Percentiles rank a stretch among this genome's conserved stretches.
phyloP scores from a whole-genome alignment of 1,139 yeast genomes.

The Zygoascus meyerae region DNA sequence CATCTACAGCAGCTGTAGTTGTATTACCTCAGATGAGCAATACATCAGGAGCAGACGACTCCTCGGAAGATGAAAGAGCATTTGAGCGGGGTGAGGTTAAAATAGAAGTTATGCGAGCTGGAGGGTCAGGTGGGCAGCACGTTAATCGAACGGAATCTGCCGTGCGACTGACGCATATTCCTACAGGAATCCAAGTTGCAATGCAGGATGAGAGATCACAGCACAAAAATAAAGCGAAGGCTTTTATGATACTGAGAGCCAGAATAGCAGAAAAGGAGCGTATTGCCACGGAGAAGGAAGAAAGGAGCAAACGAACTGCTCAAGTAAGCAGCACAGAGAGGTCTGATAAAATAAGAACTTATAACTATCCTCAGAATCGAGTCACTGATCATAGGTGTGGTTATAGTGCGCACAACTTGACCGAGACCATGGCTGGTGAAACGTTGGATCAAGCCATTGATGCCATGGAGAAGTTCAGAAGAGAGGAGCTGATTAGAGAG shows the following conservation, averaged over 20 bases:
- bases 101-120: constrained; percentile 91
- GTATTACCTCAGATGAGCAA: constrained; percentile 79
- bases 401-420: constrained; percentile 68
- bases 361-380: constrained; percentile 87
- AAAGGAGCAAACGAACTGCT: constrained; percentile 62
- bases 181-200: constrained; percentile 81
- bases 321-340: constrained; percentile 89
- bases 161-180: constrained; percentile 84
- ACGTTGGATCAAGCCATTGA: constrained; percentile 59
- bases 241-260: constrained; percentile 74
- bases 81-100: constrained; percentile 86
- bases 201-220: constrained; percentile 97
- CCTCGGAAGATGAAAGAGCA: constrained; percentile 61
- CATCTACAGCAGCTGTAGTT: constrained; percentile 93
- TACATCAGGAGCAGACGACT: constrained; percentile 37
- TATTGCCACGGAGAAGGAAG: constrained; percentile 56
- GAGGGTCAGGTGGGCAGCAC: constrained; percentile 98
- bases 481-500: constrained; percentile 41
- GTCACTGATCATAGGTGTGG: constrained; percentile 93
- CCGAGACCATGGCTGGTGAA: constrained; percentile 70
- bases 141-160: constrained; percentile 98
- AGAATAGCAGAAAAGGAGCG: constrained; percentile 79
- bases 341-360: constrained; percentile 89
- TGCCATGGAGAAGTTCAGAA: constrained; percentile 45
- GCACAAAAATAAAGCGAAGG: constrained; percentile 92